A percentile compares a stretch with the other conserved stretches of the same genome.
Conservation (phyloP, 2,329 filamentous ascomycete species). For the Colletotrichum sp. region DNA sequence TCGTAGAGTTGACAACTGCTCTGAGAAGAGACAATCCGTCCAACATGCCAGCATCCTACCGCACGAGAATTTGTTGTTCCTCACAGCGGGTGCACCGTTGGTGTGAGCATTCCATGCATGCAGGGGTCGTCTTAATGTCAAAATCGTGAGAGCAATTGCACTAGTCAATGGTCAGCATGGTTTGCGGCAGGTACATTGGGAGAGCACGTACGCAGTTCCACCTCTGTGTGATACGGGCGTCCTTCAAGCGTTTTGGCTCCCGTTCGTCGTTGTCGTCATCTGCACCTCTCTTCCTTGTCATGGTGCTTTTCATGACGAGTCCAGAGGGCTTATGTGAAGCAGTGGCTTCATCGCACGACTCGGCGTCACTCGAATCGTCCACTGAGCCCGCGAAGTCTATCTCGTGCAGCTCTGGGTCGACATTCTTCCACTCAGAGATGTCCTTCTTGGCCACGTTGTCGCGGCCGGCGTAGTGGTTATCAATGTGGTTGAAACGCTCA, state of each 20-base stretch:
- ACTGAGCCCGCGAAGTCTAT: not conserved
- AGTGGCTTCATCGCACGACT: not conserved
- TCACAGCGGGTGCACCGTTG: not conserved
- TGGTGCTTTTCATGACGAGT: not conserved
- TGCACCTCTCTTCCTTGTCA: not conserved
- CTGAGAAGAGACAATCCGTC: not conserved
- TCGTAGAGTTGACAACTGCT: not conserved
- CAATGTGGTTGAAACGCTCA: slow-evolving; percentile 73
- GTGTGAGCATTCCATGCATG: slow-evolving; percentile 2
- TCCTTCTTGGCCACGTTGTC: slow-evolving; percentile 36
- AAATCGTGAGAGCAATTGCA: not conserved
- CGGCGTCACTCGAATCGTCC: not conserved
- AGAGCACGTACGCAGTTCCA: slow-evolving; percentile 35
- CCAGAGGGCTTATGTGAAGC: not conserved
- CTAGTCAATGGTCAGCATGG: not conserved
- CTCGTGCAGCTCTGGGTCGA: slow-evolving; percentile 31
- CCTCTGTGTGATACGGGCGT: slow-evolving; percentile 20
- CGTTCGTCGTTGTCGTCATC: slow-evolving; percentile 16
- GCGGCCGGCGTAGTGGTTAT: slow-evolving; percentile 69
- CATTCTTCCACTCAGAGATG: slow-evolving; percentile 62
- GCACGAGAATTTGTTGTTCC: not conserved
- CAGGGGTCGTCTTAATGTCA: not conserved
- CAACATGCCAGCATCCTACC: not conserved
- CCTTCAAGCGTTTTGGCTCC: slow-evolving; percentile 11
- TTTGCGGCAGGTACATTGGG: not conserved